Percentiles rank a stretch among this genome's conserved stretches.
Evolutionary conservation across 306 rosid genomes (phyloP).

Genomic region (Aeschynomene evenia): DNA sequence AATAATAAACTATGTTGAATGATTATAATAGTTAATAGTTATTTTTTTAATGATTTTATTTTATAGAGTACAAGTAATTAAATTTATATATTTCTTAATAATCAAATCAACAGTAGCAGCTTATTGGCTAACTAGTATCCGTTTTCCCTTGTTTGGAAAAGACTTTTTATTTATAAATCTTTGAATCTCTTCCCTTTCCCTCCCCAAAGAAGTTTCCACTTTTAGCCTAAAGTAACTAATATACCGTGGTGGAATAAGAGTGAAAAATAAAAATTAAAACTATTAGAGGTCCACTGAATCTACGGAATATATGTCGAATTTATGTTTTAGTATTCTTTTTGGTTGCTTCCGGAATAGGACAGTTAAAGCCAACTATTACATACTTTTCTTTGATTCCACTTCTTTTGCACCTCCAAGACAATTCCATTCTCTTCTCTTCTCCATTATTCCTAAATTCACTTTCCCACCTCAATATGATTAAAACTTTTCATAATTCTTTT

Average conservation of each 20-base stretch:
- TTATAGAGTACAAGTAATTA: too few relatives aligned
- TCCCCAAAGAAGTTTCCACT: background rate
- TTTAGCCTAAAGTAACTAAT: background rate
- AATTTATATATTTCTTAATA: background rate
- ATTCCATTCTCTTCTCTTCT: constrained; percentile 39
- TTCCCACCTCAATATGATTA: constrained; percentile 16
- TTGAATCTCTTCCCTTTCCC: background rate
- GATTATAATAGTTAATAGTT: too few relatives aligned
- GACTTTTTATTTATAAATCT: background rate
- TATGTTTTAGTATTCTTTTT: background rate
- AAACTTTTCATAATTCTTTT: constrained; percentile 53
- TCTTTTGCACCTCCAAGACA: constrained; percentile 33
- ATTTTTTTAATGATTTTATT: too few relatives aligned
- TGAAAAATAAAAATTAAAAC: background rate
- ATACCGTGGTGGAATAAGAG: background rate
- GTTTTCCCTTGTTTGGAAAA: background rate
- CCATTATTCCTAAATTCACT: constrained; percentile 20
- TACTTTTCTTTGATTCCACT: constrained; percentile 67
- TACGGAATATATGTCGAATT: background rate
- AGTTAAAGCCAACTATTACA: constrained; percentile 21
- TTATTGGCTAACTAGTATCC: background rate
- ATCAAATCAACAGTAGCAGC: background rate
- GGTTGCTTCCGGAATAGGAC: constrained; percentile 23
- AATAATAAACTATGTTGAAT: too few relatives aligned
- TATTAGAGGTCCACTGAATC: constrained; percentile 4